A percentile compares a stretch with the other conserved stretches of the same genome.
Conservation (phyloP, 2,329 filamentous ascomycete species). For the Magnaporthiopsis poae region DNA sequence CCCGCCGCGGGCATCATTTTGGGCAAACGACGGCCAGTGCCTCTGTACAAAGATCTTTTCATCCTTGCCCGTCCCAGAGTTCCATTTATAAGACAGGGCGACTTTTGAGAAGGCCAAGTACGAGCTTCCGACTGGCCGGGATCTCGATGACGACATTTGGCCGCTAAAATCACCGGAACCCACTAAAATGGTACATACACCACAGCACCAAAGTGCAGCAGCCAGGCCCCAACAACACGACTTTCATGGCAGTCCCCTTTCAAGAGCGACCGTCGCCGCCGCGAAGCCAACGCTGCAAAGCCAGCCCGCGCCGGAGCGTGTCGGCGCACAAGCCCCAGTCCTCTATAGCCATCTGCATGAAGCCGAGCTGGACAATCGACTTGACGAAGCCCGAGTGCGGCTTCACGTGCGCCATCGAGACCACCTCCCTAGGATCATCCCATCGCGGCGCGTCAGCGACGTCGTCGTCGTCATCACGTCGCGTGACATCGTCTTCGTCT, state of each 20-base stretch:
- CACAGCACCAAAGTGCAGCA: too few species aligned
- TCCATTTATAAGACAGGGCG: too few species aligned
- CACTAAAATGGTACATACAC: not conserved
- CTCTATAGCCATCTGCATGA: conserved; percentile 11
- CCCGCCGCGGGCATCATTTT: too few species aligned
- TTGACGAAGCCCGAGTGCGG: conserved; percentile 8
- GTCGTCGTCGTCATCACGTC: not conserved
- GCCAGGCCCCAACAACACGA: too few species aligned
- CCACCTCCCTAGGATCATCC: not conserved
- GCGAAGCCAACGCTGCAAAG: conserved; percentile 11
- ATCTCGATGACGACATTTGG: not conserved
- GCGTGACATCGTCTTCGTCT: too few species aligned
- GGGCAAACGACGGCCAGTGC: too few species aligned
- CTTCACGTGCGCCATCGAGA: not conserved
- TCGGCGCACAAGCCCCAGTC: conserved; percentile 10
- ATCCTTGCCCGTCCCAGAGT: too few species aligned
- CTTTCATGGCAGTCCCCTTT: too few species aligned
- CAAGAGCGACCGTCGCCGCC: not conserved
- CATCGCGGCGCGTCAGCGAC: not conserved
- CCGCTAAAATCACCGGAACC: not conserved
- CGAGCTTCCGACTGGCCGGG: too few species aligned
- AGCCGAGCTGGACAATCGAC: conserved; percentile 10
- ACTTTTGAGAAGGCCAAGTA: too few species aligned
- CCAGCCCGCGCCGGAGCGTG: conserved; percentile 9
- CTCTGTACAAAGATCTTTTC: too few species aligned